Base-by-base conservation (phyloP, 176 grass and related monocot species). In the Eleusine coracana region DNA sequence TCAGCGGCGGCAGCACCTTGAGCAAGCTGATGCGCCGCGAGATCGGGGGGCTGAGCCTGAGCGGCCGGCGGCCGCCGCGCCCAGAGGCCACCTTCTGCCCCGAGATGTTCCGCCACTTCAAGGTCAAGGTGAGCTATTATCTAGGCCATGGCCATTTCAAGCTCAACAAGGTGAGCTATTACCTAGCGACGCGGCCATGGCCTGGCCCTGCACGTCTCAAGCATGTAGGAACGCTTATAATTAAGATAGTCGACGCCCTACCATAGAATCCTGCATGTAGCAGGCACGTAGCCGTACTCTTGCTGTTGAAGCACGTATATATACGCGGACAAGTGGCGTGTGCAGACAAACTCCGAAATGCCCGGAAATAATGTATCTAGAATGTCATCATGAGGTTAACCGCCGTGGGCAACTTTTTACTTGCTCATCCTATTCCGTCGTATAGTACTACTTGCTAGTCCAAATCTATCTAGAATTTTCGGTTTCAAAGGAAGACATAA, bases 71-170 rank as follows among this genome's bases (percentile, higher is more conserved):
- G 16, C 72, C 72, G 50, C 29, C 72, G 10, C 50, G 29, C 8
- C 72, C 72, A 0, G 50, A 56, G 17, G 10, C 1, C 0, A 1
- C 17, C 31, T 58, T 75, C 34, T 59, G 34, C 21, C 1, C 20
- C 34, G 51, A 76, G 34, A 76, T 23, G 51, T 76, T 76, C 36
- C 52, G 52, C 10, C 36, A 21, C 36, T 76, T 76, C 73, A 76
- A 41, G 36, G 10, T 41, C 10, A 20, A 59, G 52, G 73, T 76
- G 34, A 74, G 59, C 23, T 20, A 70, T 10, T 46, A 46, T 8
- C n/a, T n/a, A n/a, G n/a, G n/a, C n/a, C n/a, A n/a, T n/a, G n/a
- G 52, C 10, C 36, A 21, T 20, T 76, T 76, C 73, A 76, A 41
- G 36, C 20, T 41, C 10, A 20, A 59, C n/a, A n/a, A n/a, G 52